Evolutionary conservation across 2,329 filamentous ascomycete species (phyloP).

Genomic region (Verticillium tricorpus): DNA sequence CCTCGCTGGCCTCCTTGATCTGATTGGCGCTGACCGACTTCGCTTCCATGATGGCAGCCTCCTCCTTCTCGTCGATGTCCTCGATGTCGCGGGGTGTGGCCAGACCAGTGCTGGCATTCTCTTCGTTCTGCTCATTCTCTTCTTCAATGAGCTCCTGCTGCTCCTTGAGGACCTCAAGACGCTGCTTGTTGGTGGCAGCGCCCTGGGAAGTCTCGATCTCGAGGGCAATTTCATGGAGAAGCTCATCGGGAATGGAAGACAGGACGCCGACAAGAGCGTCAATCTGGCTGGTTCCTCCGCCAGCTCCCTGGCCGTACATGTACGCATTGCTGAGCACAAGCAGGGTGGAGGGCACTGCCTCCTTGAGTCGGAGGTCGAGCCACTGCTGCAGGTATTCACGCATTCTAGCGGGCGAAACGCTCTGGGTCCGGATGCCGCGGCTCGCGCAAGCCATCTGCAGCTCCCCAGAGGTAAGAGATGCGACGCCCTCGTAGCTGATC

Average conservation of each 20-base stretch:
- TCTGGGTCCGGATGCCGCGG: conserved; percentile 87
- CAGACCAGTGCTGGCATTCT: conserved; percentile 70
- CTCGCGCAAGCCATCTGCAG: conserved; percentile 88
- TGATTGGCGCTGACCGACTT: conserved; percentile 28
- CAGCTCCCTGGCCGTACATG: conserved; percentile 87
- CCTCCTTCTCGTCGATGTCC: conserved; percentile 92
- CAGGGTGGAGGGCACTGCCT: conserved; percentile 93
- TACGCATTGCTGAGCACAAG: conserved; percentile 96
- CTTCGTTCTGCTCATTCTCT: conserved; percentile 87
- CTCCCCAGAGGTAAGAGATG: conserved; percentile 87
- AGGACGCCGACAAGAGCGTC: conserved; percentile 89
- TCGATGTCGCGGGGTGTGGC: conserved; percentile 79
- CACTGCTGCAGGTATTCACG: conserved; percentile 89
- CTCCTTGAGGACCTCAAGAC: conserved; percentile 95
- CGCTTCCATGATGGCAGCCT: conserved; percentile 52
- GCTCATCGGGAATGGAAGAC: conserved; percentile 91
- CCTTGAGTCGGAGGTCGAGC: conserved; percentile 88
- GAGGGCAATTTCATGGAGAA: conserved; percentile 99
- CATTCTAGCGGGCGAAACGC: conserved; percentile 81
- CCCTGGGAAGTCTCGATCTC: conserved; percentile 97
- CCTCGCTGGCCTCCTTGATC: conserved; percentile 30
- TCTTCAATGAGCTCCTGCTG: conserved; percentile 98
- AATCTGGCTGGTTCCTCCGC: conserved; percentile 85
- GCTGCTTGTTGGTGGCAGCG: conserved; percentile 97
- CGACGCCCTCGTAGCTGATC: conserved; percentile 90